phyloP scores from a whole-genome alignment of 2,329 filamentous ascomycete genomes.

The Botrytis fragariae region DNA sequence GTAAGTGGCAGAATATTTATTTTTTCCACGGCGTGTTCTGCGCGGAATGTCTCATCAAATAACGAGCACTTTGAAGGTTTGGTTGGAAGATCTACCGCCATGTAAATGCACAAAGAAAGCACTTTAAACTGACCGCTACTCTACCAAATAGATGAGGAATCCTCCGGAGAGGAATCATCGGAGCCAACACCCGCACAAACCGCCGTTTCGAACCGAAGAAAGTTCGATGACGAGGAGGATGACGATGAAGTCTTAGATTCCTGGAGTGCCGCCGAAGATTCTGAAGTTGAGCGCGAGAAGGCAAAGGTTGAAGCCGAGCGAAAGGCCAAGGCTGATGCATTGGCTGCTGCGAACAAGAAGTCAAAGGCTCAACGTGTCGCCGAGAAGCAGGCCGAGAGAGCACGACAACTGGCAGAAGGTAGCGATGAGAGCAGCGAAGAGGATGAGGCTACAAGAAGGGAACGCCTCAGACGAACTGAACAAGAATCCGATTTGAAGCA shows the following conservation, averaged over 20 bases:
- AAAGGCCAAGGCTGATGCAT: constrained; percentile 85
- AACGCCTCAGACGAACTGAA: constrained; percentile 74
- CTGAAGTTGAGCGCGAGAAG: constrained; percentile 95
- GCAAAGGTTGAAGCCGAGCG: constrained; percentile 79
- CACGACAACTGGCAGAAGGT: constrained; percentile 52
- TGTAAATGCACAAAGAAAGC: constrained; percentile 17
- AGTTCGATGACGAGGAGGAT: constrained; percentile 89
- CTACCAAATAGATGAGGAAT: constrained; percentile 39
- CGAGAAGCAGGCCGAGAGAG: constrained; percentile 66
- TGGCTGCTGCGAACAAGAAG: constrained; percentile 88
- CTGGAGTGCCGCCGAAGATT: constrained; percentile 97
- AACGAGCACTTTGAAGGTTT: constrained; percentile 21
- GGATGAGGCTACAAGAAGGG: constrained; percentile 69
- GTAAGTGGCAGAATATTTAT: constrained; percentile 33
- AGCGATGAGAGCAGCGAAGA: constrained; percentile 60
- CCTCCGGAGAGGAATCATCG: constrained; percentile 41
- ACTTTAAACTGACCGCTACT: constrained; percentile 36
- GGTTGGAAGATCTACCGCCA: constrained; percentile 26
- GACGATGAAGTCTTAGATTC: constrained; percentile 80
- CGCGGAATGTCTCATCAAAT: not conserved
- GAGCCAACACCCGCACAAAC: constrained; percentile 46
- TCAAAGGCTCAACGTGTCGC: constrained; percentile 81
- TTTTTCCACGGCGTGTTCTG: constrained; percentile 3
- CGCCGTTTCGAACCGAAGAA: constrained; percentile 44
- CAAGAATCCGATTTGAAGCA: constrained; percentile 85